A percentile compares a stretch with the other conserved stretches of the same genome.
Evolutionary conservation across 2,329 filamentous ascomycete genomes (phyloP).

Genomic region (Nemania sp.): DNA sequence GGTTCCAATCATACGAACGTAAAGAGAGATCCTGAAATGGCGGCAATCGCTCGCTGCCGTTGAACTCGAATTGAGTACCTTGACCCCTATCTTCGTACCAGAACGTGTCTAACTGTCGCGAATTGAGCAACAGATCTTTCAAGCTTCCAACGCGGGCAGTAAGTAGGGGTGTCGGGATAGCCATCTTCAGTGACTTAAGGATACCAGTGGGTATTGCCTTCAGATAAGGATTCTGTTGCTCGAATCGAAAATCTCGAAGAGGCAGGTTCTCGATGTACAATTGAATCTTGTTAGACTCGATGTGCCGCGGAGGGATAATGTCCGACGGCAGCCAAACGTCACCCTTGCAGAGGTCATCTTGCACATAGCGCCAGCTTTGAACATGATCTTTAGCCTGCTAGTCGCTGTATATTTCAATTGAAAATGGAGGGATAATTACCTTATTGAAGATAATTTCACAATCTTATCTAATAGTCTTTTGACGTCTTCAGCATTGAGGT

Average conservation of each 20-base stretch:
- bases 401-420: background rate
- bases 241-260: slow-evolving; percentile 42
- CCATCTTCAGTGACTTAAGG: slow-evolving; percentile 47
- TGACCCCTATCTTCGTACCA: slow-evolving; percentile 50
- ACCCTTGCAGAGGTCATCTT: slow-evolving; percentile 35
- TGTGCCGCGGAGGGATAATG: slow-evolving; percentile 41
- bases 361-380: slow-evolving; percentile 46
- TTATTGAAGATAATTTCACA: slow-evolving; percentile 44
- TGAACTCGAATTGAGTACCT: slow-evolving; percentile 49
- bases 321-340: slow-evolving; percentile 45
- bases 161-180: slow-evolving; percentile 45
- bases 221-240: slow-evolving; percentile 43
- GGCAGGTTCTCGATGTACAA: slow-evolving; percentile 49
- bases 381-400: background rate
- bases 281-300: slow-evolving; percentile 36
- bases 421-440: slow-evolving; percentile 37
- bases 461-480: slow-evolving; percentile 43
- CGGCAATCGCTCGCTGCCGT: slow-evolving; percentile 46
- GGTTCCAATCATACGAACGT: slow-evolving; percentile 54
- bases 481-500: slow-evolving; percentile 45
- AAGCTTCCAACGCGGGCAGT: slow-evolving; percentile 46
- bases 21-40: slow-evolving; percentile 47
- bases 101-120: slow-evolving; percentile 44
- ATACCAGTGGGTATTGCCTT: slow-evolving; percentile 44
- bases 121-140: slow-evolving; percentile 47